Conservation (phyloP, 257 asterid species). For the Solanum gandarillasii region DNA sequence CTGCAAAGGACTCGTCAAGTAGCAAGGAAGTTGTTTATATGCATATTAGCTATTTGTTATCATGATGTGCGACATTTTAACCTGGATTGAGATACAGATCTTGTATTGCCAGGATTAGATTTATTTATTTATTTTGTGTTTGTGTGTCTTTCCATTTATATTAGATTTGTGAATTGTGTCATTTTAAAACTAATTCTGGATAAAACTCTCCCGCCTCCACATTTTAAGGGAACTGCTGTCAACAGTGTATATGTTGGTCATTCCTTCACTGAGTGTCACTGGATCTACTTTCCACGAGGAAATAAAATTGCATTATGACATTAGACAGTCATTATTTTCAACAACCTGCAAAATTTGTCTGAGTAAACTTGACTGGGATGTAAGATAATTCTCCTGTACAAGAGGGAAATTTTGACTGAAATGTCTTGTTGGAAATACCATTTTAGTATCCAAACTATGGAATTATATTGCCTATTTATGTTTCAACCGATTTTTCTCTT, state of each 20-base stretch:
- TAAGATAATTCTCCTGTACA: background rate
- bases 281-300: background rate
- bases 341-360: background rate
- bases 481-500: background rate
- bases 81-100: background rate
- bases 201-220: background rate
- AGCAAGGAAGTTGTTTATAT: background rate
- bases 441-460: background rate
- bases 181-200: background rate
- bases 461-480: background rate
- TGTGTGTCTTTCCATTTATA: background rate
- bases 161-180: background rate
- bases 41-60: background rate
- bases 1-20: background rate
- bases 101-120: background rate
- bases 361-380: background rate
- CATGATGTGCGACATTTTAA: background rate
- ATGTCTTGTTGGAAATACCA: background rate
- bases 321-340: background rate
- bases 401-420: background rate
- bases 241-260: background rate
- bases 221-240: background rate
- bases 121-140: background rate
- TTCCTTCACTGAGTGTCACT: background rate
- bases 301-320: background rate